Percentiles rank a stretch among this genome's conserved stretches.
Conservation (phyloP, 2,329 filamentous ascomycete species). For the Calcarisporium arbuscula region DNA sequence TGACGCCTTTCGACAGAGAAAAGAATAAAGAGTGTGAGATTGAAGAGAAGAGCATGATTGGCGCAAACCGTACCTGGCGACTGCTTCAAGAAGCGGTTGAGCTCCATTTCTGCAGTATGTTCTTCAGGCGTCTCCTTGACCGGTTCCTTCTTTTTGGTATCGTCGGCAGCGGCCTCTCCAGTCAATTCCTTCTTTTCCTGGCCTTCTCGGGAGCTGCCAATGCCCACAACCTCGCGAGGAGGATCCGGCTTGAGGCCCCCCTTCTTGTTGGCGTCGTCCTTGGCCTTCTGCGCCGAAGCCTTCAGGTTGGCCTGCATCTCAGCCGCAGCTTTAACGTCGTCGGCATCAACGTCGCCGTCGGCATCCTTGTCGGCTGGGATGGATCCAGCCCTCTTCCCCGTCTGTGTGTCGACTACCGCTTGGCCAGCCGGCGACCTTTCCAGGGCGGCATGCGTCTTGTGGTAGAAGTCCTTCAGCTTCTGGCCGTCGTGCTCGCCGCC, state of each 20-base stretch:
- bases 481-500: conserved; percentile 29
- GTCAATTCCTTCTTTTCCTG: conserved; percentile 31
- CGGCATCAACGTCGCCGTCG: conserved; percentile 50
- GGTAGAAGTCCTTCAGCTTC: conserved; percentile 52
- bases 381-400: conserved; percentile 29
- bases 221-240: conserved; percentile 51
- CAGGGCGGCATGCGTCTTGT: conserved; percentile 52
- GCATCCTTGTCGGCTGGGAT: conserved; percentile 42
- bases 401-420: conserved; percentile 34
- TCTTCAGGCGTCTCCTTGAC: conserved; percentile 49
- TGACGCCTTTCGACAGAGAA: no score
- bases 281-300: conserved; percentile 62
- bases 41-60: no score
- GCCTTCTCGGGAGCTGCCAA: conserved; percentile 50
- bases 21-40: no score
- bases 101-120: conserved; percentile 59
- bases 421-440: conserved; percentile 29
- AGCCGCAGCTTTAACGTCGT: conserved; percentile 43
- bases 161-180: conserved; percentile 12
- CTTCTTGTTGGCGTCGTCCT: conserved; percentile 63
- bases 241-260: conserved; percentile 52
- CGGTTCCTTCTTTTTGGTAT: conserved; percentile 26
- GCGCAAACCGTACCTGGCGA: conserved; percentile 61
- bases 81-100: conserved; percentile 76
- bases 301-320: conserved; percentile 57